These are phyloP conservation scores for Colletotrichum falcatum DNA, from an alignment of 2,329 filamentous ascomycete genomes.

Conservation along the genomic window DNA sequence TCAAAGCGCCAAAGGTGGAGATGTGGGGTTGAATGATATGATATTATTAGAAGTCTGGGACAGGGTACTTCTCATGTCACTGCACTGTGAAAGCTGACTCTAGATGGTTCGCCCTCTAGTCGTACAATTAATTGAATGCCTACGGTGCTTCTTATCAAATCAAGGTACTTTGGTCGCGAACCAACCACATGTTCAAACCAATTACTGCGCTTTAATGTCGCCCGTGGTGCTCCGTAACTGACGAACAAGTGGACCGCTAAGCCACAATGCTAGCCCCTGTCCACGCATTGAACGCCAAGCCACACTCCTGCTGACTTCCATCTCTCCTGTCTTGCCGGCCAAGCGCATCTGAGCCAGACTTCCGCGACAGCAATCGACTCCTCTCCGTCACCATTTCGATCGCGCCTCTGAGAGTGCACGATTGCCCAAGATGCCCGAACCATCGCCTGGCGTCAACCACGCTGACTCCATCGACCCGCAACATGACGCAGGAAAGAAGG, in stretches of 20 bases:
- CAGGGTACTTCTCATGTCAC: neutral
- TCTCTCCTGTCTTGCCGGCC: conserved; percentile 21
- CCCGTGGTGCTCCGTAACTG: conserved; percentile 12
- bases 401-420: conserved; percentile 34
- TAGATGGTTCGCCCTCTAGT: neutral
- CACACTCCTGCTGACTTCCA: conserved; percentile 37
- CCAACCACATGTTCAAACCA: neutral
- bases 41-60: neutral
- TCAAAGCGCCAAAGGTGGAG: neutral
- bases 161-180: no score
- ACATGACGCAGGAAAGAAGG: conserved; percentile 62
- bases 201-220: neutral
- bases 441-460: conserved; percentile 57
- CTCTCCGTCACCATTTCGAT: conserved; percentile 23
- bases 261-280: conserved; percentile 37
- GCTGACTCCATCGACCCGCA: conserved; percentile 67
- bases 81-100: neutral
- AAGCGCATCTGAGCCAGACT: conserved; percentile 11
- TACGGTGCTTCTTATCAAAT: conserved; percentile 1
- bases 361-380: conserved; percentile 18
- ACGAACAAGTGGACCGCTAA: conserved; percentile 31
- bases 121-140: neutral
- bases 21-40: neutral
- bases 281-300: conserved; percentile 30
- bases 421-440: conserved; percentile 59